phyloP scores from a whole-genome alignment of 169 alveolate species.

The Cyclospora cayetanensis region DNA sequence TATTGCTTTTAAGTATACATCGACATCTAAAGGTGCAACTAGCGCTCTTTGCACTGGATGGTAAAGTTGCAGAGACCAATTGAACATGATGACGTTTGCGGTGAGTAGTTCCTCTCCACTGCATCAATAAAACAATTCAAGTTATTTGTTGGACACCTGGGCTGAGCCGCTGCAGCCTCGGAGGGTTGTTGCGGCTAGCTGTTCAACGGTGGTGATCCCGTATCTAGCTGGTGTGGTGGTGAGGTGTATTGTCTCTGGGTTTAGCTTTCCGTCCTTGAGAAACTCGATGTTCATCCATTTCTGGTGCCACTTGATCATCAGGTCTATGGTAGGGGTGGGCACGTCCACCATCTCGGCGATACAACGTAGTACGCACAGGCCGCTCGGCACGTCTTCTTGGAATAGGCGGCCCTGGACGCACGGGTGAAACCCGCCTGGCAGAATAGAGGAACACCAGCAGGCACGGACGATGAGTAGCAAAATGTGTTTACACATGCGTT shows the following conservation, averaged over 20 bases:
- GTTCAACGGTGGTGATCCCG: conserved; percentile 8
- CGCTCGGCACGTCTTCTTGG: conserved; percentile 66
- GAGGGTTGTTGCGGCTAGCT: conserved; percentile 37
- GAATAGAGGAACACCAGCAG: not conserved
- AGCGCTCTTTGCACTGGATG: too few species aligned
- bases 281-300: conserved; percentile 57
- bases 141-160: not conserved
- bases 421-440: conserved; percentile 67
- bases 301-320: conserved; percentile 76
- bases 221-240: conserved; percentile 20
- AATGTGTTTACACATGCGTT: too few species aligned
- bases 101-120: too few species aligned
- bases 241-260: not conserved
- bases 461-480: too few species aligned
- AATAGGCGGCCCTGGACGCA: conserved; percentile 42
- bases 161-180: not conserved
- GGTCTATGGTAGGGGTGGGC: conserved; percentile 66
- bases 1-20: too few species aligned
- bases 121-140: too few species aligned
- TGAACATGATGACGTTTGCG: too few species aligned
- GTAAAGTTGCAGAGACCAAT: too few species aligned
- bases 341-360: conserved; percentile 66
- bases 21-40: too few species aligned
- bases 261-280: conserved; percentile 24
- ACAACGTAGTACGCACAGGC: conserved; percentile 65